phyloP scores from a whole-genome alignment of 331 rosid genomes.

The Dryas integrifolia region DNA sequence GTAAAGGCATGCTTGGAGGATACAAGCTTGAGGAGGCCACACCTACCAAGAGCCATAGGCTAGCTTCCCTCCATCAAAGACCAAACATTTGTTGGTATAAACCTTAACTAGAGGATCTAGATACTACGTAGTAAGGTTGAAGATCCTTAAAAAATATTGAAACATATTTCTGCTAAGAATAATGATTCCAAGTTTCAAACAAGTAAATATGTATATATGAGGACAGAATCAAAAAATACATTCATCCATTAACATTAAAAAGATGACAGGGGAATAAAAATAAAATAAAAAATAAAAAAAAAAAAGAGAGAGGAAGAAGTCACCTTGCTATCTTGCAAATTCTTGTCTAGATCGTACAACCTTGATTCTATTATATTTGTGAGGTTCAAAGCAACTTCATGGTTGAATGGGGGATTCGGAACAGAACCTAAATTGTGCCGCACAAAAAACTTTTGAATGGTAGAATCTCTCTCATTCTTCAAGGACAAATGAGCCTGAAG shows the following conservation, averaged over 20 bases:
- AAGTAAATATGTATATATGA: not conserved
- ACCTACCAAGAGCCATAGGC: slow-evolving; percentile 6
- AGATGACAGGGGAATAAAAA: not conserved
- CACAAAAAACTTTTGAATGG: slow-evolving; percentile 50
- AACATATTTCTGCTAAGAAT: not conserved
- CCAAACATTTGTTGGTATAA: not conserved
- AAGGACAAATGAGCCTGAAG: slow-evolving; percentile 67
- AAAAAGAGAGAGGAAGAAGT: slow-evolving; percentile 12
- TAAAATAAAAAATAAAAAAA: no score
- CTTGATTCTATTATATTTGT: slow-evolving; percentile 67
- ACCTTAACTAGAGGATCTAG: not conserved
- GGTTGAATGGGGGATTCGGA: slow-evolving; percentile 60
- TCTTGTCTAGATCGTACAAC: slow-evolving; percentile 67
- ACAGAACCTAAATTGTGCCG: slow-evolving; percentile 72
- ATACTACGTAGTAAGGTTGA: not conserved
- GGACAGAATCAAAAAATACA: not conserved
- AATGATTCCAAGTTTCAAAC: slow-evolving; percentile 1
- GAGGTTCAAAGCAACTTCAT: slow-evolving; percentile 60
- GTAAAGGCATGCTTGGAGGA: not conserved
- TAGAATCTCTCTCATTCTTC: slow-evolving; percentile 78
- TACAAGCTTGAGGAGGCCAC: not conserved
- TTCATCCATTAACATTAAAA: not conserved
- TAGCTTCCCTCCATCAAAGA: not conserved
- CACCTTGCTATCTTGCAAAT: slow-evolving; percentile 75
- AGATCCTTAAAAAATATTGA: not conserved